Base-by-base conservation (phyloP, 495 filamentous ascomycete genomes). In the Echria macrotheca region DNA sequence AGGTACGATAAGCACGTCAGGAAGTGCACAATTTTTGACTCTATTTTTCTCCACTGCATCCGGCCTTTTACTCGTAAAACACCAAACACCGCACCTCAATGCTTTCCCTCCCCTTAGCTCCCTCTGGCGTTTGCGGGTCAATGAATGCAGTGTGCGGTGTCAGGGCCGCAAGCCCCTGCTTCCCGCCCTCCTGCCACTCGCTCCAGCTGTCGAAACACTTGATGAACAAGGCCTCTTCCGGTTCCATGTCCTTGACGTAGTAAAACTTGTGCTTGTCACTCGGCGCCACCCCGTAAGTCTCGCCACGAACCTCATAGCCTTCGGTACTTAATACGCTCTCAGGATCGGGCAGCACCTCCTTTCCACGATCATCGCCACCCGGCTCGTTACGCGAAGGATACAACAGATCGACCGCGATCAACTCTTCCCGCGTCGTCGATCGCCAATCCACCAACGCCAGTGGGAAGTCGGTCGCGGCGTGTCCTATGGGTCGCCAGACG, bases 1-100 rank as follows among this genome's bases (percentile, higher is more conserved):
- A n/a, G n/a, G n/a, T n/a, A n/a, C n/a, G n/a, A n/a, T n/a, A n/a
- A n/a, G n/a, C n/a, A n/a, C n/a, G n/a, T n/a, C n/a, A n/a, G n/a
- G n/a, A n/a, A n/a, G n/a, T n/a, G n/a, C n/a, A n/a, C n/a, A n/a
- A n/a, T n/a, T n/a, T n/a, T n/a, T n/a, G n/a, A n/a, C n/a, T n/a
- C n/a, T n/a, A n/a, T n/a, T n/a, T n/a, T n/a, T n/a, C n/a, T n/a
- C 15, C 44, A 3, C 9, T 24, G 12, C 11, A 9, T 14, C 39
- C 38, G n/a, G n/a, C n/a, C n/a, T n/a, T n/a, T 21, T 63, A 61
- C 14, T 72, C 63, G 43, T 73, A 75, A 79, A 94, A 91, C 1
- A 95, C 81, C 68, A 95, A 74, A 40, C 87, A 86, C 65, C 89
- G 70, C 10, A 95, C 86, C 67, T 94, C 88, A 65, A 96, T 91